These are phyloP conservation scores for Tolypocladium inflatum DNA, from an alignment of 2,329 filamentous ascomycete genomes.

Conservation along the genomic window DNA sequence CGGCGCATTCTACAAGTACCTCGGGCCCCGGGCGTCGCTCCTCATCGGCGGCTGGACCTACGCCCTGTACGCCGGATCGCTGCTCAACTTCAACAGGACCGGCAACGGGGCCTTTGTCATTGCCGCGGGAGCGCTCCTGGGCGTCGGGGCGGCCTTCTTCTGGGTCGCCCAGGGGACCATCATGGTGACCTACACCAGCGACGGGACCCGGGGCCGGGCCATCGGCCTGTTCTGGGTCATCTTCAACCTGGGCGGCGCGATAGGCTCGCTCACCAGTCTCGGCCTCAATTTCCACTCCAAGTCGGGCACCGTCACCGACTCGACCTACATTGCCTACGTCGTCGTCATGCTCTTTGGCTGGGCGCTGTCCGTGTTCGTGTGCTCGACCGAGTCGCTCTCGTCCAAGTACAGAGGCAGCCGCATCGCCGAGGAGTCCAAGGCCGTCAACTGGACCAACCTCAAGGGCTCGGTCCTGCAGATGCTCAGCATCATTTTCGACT, in stretches of 20 bases:
- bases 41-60: constrained; percentile 36
- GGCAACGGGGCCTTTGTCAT: constrained; percentile 33
- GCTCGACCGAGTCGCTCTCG: constrained; percentile 32
- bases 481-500: constrained; percentile 17
- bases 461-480: constrained; percentile 26
- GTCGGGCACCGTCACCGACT: constrained; percentile 33
- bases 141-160: constrained; percentile 32
- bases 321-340: constrained; percentile 41
- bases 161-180: constrained; percentile 38
- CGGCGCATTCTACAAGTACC: constrained; percentile 29
- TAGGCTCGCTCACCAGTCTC: constrained; percentile 28
- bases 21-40: constrained; percentile 31
- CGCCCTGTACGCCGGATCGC: constrained; percentile 30
- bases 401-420: constrained; percentile 19
- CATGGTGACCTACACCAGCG: constrained; percentile 31
- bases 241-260: constrained; percentile 34
- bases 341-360: constrained; percentile 39
- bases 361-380: constrained; percentile 36
- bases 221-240: constrained; percentile 36
- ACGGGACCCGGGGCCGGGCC: constrained; percentile 26
- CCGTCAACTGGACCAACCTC: constrained; percentile 23
- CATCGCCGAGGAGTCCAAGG: constrained; percentile 27
- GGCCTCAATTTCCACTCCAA: constrained; percentile 28
- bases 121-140: constrained; percentile 31
- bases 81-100: constrained; percentile 31